Base-by-base conservation (phyloP, 2,329 filamentous ascomycete genomes). In the Escovopsis weberi region DNA sequence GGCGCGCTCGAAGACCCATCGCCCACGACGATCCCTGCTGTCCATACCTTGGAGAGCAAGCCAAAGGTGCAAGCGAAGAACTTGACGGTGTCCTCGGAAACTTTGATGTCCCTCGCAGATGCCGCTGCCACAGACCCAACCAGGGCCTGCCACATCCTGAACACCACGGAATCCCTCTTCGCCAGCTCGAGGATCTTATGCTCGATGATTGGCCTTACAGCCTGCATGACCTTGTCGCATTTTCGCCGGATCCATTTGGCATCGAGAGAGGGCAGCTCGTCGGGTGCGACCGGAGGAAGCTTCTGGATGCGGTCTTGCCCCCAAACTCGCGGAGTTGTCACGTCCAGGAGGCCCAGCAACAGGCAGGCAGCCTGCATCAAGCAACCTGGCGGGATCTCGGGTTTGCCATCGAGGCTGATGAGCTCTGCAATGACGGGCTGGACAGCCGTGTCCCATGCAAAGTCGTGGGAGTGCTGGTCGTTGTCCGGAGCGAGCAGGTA, bases 241-340 rank as follows among this genome's bases (percentile, higher is more conserved):
- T 85, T 85, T 45, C 75, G 80, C 42, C 89, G 76, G 11, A 93
- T 69, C 91, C 91, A 98, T 65, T 82, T 86, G 4, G 83, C 70
- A 53, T 96, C 87, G 6, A 96, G 66, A 6, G 80, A 67, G 6
- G 87, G 84, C n/a, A 98, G 67, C 46, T 95, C 86, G n/a, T 80
- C 75, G 0, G 80, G 70, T 41, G 68, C 72, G 42, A 78, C 63
- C 30, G 79, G 60, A 3, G 74, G 65, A 12, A 63, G 61, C 18
- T 82, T 75, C 45, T 78, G 68, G 9, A 85, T 80, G 41, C 80
- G 78, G 47, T 83, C 78, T 49, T 84, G 78, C 42, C 75, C 80
- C 86, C 87, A 96, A 4, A 80, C 59, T 47, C 79, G 61, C 39
- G 67, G 62, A 9, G 69, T 66, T 45, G 65, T 72, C 34, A 68